A percentile compares a stretch with the other conserved stretches of the same genome.
Evolutionary conservation across 805 yeast genomes (phyloP).

Genomic region (Starmerella powellii): DNA sequence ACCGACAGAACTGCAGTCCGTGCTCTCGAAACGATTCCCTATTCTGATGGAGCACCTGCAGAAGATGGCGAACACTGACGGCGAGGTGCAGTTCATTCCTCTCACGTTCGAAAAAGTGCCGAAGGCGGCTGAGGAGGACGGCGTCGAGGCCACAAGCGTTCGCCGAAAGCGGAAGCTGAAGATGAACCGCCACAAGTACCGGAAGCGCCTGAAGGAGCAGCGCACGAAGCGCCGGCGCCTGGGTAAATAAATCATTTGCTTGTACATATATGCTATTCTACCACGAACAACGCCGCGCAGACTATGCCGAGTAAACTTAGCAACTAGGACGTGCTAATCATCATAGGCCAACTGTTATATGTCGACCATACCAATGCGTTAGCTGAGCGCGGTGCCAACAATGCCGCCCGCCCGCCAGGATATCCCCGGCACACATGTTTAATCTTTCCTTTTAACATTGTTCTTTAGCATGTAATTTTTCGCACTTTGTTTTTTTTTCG

Average conservation of each 20-base stretch:
- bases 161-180: conserved; percentile 60
- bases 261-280: conserved; percentile 2
- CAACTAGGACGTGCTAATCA: too few relatives aligned
- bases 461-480: too few relatives aligned
- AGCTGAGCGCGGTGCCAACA: too few relatives aligned
- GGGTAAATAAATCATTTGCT: conserved; percentile 16
- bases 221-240: conserved; percentile 35
- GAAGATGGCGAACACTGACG: conserved; percentile 9
- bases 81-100: conserved; percentile 13
- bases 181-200: conserved; percentile 95
- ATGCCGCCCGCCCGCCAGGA: too few relatives aligned
- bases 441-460: too few relatives aligned
- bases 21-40: conserved; percentile 8
- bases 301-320: too few relatives aligned
- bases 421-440: too few relatives aligned
- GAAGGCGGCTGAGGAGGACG: background rate
- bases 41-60: conserved; percentile 12
- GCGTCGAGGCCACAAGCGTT: conserved; percentile 29
- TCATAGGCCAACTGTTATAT: too few relatives aligned
- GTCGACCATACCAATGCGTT: too few relatives aligned
- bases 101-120: conserved; percentile 5
- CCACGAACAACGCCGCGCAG: too few relatives aligned
- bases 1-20: conserved; percentile 5
- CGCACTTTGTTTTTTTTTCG: too few relatives aligned
- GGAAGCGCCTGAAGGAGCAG: conserved; percentile 93